phyloP scores from a whole-genome alignment of 768 basidiomycete species.

The Rhodosporidiobolus sp. region DNA sequence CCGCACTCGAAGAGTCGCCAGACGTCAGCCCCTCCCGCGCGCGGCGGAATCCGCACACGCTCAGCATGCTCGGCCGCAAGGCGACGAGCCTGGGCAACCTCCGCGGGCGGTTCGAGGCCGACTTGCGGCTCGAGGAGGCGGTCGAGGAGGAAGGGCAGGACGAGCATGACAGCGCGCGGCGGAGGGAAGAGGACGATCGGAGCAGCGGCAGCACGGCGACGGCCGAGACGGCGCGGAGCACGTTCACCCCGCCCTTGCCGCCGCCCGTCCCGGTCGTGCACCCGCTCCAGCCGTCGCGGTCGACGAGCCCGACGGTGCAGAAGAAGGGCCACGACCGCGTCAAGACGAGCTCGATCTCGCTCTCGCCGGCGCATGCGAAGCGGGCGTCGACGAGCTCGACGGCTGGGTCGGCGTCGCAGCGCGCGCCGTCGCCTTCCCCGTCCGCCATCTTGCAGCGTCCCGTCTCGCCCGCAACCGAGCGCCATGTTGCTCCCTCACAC shows the following conservation, averaged over 20 bases:
- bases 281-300: too few species aligned
- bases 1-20: background rate
- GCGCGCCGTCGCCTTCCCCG: constrained; percentile 7
- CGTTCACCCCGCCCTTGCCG: too few species aligned
- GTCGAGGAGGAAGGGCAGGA: constrained; percentile 31
- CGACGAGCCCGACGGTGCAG: constrained; percentile 58
- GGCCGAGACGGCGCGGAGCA: constrained; percentile 41
- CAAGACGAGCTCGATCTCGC: constrained; percentile 52
- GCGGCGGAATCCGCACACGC: constrained; percentile 46
- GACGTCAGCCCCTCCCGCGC: background rate
- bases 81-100: constrained; percentile 47
- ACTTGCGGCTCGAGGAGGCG: constrained; percentile 29
- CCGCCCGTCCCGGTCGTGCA: background rate
- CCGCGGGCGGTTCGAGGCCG: constrained; percentile 42
- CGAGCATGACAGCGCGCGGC: constrained; percentile 29
- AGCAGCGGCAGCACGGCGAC: constrained; percentile 20
- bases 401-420: background rate
- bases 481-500: too few species aligned
- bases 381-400: background rate
- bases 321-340: background rate
- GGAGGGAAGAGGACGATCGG: constrained; percentile 36
- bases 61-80: constrained; percentile 49
- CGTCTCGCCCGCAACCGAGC: background rate
- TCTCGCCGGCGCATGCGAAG: constrained; percentile 7
- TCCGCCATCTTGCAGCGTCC: background rate